Evolutionary conservation across 352 stramenopile species (phyloP).

Genomic region (Pseudoperonospora humuli): DNA sequence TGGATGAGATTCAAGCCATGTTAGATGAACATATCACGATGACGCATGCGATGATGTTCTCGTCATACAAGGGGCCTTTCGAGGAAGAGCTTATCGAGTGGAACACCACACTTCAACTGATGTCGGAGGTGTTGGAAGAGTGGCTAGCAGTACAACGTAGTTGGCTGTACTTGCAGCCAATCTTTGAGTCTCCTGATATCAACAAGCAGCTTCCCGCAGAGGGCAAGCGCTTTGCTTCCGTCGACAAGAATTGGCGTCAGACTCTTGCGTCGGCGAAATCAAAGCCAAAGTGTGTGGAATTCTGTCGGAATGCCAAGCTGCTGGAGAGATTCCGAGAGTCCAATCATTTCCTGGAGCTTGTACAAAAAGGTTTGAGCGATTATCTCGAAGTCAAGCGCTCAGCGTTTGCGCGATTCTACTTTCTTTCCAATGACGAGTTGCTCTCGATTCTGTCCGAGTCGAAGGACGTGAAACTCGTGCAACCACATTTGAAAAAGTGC

Average conservation of each 20-base stretch:
- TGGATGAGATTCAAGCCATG: too few relatives aligned
- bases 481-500: constrained; percentile 93
- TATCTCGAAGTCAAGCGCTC: constrained; percentile 93
- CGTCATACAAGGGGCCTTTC: too few relatives aligned
- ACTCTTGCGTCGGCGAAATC: constrained; percentile 83
- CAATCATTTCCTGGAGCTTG: constrained; percentile 93
- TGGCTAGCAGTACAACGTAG: too few relatives aligned
- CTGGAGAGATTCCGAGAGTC: constrained; percentile 90
- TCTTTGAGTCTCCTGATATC: too few relatives aligned
- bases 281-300: constrained; percentile 89
- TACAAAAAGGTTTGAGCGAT: constrained; percentile 92
- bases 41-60: too few relatives aligned
- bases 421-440: too few relatives aligned
- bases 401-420: constrained; percentile 93
- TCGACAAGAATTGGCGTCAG: constrained; percentile 91
- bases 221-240: too few relatives aligned
- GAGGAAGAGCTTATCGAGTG: constrained; percentile 89
- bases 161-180: too few relatives aligned
- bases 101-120: constrained; percentile 85
- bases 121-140: constrained; percentile 92
- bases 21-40: too few relatives aligned
- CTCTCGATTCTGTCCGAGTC: constrained; percentile 93
- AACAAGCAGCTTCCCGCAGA: too few relatives aligned
- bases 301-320: constrained; percentile 90
- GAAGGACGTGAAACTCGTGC: constrained; percentile 91